Evolutionary conservation across 345 rosid species (phyloP).

Genomic region (Clarkia xantiana): DNA sequence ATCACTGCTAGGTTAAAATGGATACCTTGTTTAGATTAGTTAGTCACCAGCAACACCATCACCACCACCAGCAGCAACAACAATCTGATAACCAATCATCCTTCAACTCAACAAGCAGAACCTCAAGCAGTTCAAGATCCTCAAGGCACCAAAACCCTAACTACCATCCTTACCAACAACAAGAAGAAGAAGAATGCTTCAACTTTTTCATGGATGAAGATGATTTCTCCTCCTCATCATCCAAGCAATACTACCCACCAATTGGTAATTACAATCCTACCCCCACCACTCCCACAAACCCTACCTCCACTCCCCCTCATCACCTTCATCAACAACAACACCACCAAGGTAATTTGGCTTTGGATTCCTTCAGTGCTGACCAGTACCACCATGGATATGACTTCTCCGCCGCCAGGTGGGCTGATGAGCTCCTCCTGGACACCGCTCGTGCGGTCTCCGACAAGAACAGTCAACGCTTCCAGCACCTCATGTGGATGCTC

Average conservation of each 20-base stretch:
- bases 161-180: constrained; percentile 27
- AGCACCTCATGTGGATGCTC: constrained; percentile 87
- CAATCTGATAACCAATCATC: constrained; percentile 75
- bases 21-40: constrained; percentile 92
- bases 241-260: constrained; percentile 22
- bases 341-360: constrained; percentile 20
- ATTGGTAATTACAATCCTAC: constrained; percentile 8
- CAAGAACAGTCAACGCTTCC: constrained; percentile 44
- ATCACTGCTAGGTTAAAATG: constrained; percentile 30
- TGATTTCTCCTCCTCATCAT: constrained; percentile 95
- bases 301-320: constrained; percentile 16
- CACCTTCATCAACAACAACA: constrained; percentile 21
- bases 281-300: constrained; percentile 22
- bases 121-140: constrained; percentile 69
- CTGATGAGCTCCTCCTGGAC: constrained; percentile 48
- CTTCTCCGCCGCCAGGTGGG: constrained; percentile 61
- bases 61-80: constrained; percentile 1
- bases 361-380: constrained; percentile 31
- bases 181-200: constrained; percentile 88
- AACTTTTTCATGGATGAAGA: constrained; percentile 99
- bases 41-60: constrained; percentile 16
- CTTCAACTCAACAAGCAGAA: constrained; percentile 74
- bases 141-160: constrained; percentile 44
- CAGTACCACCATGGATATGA: constrained; percentile 33
- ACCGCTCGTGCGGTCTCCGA: constrained; percentile 60